These are phyloP conservation scores for Sugiyamaella marilandica DNA, from an alignment of 805 yeast species.

Conservation along the genomic window DNA sequence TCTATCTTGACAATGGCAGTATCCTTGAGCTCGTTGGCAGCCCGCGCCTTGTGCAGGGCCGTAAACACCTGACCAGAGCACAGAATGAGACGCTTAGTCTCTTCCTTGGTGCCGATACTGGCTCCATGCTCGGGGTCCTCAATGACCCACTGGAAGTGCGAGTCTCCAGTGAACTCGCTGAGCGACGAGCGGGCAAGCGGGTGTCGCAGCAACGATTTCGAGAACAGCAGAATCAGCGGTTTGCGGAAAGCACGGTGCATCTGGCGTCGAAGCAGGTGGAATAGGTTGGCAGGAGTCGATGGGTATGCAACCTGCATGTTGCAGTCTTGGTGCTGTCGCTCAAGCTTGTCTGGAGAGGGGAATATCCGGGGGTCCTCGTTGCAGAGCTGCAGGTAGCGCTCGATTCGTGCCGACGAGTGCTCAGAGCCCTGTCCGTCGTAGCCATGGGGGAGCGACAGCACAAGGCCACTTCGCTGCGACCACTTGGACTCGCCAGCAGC, in stretches of 20 bases:
- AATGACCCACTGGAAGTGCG: slow-evolving; percentile 92
- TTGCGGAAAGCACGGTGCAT: slow-evolving; percentile 97
- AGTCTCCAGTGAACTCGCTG: slow-evolving; percentile 82
- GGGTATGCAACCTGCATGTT: slow-evolving; percentile 98
- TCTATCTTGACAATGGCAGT: slow-evolving; percentile 89
- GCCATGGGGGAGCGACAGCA: slow-evolving; percentile 95
- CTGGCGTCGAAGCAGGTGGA: slow-evolving; percentile 97
- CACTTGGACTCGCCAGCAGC: slow-evolving; percentile 97
- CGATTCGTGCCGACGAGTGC: slow-evolving; percentile 96
- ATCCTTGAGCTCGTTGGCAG: slow-evolving; percentile 62
- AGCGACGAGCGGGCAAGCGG: slow-evolving; percentile 90
- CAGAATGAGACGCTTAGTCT: slow-evolving; percentile 79
- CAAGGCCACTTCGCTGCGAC: slow-evolving; percentile 98
- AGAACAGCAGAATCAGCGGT: slow-evolving; percentile 78
- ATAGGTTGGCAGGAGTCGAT: slow-evolving; percentile 92
- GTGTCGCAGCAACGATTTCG: slow-evolving; percentile 91
- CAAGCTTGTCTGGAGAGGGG: slow-evolving; percentile 85
- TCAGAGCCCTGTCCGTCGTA: slow-evolving; percentile 99
- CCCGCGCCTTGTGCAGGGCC: slow-evolving; percentile 86
- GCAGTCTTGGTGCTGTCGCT: slow-evolving; percentile 98
- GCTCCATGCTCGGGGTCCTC: slow-evolving; percentile 87
- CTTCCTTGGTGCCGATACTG: slow-evolving; percentile 69
- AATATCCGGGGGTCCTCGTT: slow-evolving; percentile 92
- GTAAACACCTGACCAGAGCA: slow-evolving; percentile 94
- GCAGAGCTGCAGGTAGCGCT: slow-evolving; percentile 91